Conservation (phyloP, 2,329 filamentous ascomycete species). For the Ophiostoma himal-ulmi region DNA sequence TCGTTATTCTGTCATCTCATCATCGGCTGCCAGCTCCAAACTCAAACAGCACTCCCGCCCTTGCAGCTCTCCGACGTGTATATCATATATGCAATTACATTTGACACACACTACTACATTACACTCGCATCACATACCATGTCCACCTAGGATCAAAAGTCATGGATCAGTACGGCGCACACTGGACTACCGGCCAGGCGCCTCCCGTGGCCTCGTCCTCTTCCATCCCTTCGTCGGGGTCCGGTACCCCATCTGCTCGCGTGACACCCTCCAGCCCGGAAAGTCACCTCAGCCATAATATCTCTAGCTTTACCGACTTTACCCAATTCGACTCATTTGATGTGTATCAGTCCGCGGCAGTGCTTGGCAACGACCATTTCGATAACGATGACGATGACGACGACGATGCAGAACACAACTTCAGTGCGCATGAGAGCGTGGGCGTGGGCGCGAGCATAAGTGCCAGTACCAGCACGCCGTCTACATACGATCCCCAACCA, state of each 20-base stretch:
- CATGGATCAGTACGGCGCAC: conserved; percentile 24
- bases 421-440: not conserved
- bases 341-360: conserved; percentile 26
- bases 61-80: not conserved
- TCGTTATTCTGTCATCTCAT: not conserved
- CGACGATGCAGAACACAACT: conserved; percentile 7
- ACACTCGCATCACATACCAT: not conserved
- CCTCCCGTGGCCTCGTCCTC: not conserved
- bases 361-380: conserved; percentile 18
- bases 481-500: conserved; percentile 9
- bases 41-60: not conserved
- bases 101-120: not conserved
- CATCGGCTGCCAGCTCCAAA: not conserved
- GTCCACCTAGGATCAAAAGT: not conserved
- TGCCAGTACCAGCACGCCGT: not conserved
- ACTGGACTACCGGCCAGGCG: conserved; percentile 16
- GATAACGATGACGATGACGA: not conserved
- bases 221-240: not conserved
- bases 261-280: conserved; percentile 14
- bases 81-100: not conserved
- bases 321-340: conserved; percentile 49
- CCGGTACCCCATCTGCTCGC: conserved; percentile 11
- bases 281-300: conserved; percentile 22
- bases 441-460: not conserved
- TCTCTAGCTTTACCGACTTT: conserved; percentile 33